Conservation (phyloP, 2,329 filamentous ascomycete species). For the Scedosporium boydii region DNA sequence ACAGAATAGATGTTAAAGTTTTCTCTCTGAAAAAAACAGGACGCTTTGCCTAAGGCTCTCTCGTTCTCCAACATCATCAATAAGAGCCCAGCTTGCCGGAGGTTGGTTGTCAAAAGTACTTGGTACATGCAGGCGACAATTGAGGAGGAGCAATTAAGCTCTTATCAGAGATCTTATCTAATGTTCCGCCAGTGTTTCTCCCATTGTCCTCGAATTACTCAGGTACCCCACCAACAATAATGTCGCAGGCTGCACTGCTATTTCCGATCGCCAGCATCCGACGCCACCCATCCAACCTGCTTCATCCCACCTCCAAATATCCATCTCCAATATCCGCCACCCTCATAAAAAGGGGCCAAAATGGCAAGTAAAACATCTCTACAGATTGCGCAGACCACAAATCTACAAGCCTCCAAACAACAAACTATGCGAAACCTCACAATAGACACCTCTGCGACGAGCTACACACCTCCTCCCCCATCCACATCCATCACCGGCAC, state of each 20-base stretch:
- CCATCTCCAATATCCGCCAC: neutral
- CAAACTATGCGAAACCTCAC: neutral
- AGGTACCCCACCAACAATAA: neutral
- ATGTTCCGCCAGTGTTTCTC: too few species aligned
- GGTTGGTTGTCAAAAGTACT: neutral
- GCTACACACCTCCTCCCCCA: neutral
- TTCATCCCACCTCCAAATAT: neutral
- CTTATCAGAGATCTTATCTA: neutral
- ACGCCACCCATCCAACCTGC: neutral
- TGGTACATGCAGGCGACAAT: neutral
- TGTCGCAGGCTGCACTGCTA: neutral
- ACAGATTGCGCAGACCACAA: constrained; percentile 8
- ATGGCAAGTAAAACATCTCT: constrained; percentile 3
- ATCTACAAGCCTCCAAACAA: neutral
- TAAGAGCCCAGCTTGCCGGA: too few species aligned
- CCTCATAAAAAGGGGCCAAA: neutral
- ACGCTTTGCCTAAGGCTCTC: neutral
- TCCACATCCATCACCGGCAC: neutral
- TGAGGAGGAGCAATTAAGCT: neutral
- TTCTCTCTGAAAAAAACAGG: neutral
- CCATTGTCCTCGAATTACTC: neutral
- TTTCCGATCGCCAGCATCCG: neutral
- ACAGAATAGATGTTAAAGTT: neutral
- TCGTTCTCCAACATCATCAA: too few species aligned
- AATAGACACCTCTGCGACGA: neutral